Evolutionary conservation across 192 early-diverging fungal species (phyloP), one percentile per base, ranked within the genome.

Genomic region (Dissophora ornata): DNA sequence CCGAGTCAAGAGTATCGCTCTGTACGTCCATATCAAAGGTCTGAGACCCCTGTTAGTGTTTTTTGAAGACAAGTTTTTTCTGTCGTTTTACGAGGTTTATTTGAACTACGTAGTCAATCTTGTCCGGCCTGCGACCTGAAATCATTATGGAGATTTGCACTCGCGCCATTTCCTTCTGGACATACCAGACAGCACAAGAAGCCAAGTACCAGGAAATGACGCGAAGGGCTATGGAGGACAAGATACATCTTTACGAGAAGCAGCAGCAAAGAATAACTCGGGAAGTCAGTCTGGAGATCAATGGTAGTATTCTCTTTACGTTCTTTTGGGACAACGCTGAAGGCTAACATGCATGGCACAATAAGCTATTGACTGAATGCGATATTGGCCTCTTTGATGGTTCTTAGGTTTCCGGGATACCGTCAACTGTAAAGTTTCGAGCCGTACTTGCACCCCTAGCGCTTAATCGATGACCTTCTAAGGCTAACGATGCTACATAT

Each of bases 1-100:
- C 84, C 89, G 12, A 85, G 79, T 9, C 90, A 91, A 55, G 83
- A 87, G 50, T 90, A 88, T 69, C 89, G 89, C 75, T 85, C 88
- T 18, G 86, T 87, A 69, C 50, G 60, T 28, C 7, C 36, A 38
- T 38, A 13, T n/a, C 28, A 56, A 16, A 46, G 52, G 2, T 47
- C 2, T n/a, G 24, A 22, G n/a, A n/a, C n/a, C n/a, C n/a, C n/a
- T n/a, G n/a, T n/a, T n/a, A n/a, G n/a, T n/a, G n/a, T n/a, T n/a
- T n/a, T n/a, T n/a, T n/a, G n/a, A n/a, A n/a, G n/a, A n/a, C n/a
- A n/a, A n/a, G n/a, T n/a, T n/a, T n/a, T n/a, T n/a, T n/a, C n/a
- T n/a, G n/a, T n/a, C n/a, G n/a, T n/a, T n/a, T n/a, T n/a, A n/a
- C n/a, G n/a, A n/a, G n/a, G n/a, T 59, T 30, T 10, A 24, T 2